Conservation (phyloP, 345 rosid genomes). For the Angophora floribunda region DNA sequence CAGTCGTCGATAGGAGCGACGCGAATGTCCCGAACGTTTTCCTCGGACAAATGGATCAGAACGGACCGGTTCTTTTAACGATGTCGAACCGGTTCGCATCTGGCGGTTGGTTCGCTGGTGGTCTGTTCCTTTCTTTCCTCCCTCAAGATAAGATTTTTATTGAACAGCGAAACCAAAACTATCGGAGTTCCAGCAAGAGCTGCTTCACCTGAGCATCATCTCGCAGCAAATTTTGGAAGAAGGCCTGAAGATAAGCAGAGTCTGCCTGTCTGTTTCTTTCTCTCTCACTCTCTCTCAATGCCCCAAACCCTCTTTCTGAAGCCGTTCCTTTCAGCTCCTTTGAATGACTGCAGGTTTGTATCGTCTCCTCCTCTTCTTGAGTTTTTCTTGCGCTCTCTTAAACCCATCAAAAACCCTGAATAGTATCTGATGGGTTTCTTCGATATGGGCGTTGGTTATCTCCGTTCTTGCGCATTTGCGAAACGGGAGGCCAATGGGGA, state of each 20-base stretch:
- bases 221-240: neutral
- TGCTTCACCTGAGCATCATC: neutral
- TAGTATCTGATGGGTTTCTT: neutral
- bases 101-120: neutral
- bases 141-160: neutral
- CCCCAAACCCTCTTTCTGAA: constrained; percentile 22
- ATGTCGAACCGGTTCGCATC: neutral
- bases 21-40: neutral
- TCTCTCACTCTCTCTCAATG: neutral
- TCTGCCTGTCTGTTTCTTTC: neutral
- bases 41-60: neutral
- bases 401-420: constrained; percentile 1
- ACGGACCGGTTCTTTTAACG: neutral
- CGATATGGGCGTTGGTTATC: neutral
- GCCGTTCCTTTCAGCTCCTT: constrained; percentile 18
- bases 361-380: neutral
- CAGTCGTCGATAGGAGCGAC: neutral
- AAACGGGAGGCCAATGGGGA: neutral
- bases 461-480: neutral
- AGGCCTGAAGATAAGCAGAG: neutral
- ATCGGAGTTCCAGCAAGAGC: neutral
- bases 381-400: neutral
- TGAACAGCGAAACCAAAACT: neutral
- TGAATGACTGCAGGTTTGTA: constrained; percentile 12
- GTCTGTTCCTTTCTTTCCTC: neutral